Base-by-base conservation (phyloP, 306 rosid species). In the Glycyrrhiza uralensis region DNA sequence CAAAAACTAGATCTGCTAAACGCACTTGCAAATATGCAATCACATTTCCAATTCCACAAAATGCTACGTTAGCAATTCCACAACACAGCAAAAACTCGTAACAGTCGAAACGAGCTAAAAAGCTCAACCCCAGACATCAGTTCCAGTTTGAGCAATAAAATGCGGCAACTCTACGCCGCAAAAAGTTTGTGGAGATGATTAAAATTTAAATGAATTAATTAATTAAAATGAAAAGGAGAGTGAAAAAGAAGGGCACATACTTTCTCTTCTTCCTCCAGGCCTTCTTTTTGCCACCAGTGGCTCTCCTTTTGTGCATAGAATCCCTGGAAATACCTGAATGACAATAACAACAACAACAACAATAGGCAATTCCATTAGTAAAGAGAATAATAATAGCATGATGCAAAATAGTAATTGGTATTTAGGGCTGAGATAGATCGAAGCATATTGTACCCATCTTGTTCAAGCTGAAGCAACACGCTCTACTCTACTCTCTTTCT, bases 271-370 rank as follows among this genome's bases (percentile, higher is more conserved):
- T 84, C 57, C 88, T 84, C 85, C 88, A 84, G 5, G 85, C 87
- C 75, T 82, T 85, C 80, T 82, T 85, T 80, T 82, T 82, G 79
- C 89, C 89, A 62, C 89, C 89, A 22, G 89, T 84, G 57, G 83
- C 85, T 20, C 85, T 82, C 69, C 82, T 82, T 35, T 82, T 82
- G 74, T 82, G 85, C 85, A 82, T 82, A 14, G 89, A 85, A 66
- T 85, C 89, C 54, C 89, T 57, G 2, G 89, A 85, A 62, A 85
- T 85, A 76, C 89, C 86, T 85, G 83, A 29, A 18, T 12, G 39
- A 24, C 8, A 11, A 19, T 9, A 41, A 57, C 7, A 50, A 19
- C 5, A 9, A 33, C 2, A 42, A 64, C 4, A 7, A n/a, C n/a
- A n/a, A n/a, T n/a, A n/a, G n/a, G n/a, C n/a, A 13, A 32, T 1